Percentiles rank a stretch among this genome's conserved stretches.
Evolutionary conservation across 73 alveolate genomes (phyloP).

Genomic region (Tetrahymena malaccensis): DNA sequence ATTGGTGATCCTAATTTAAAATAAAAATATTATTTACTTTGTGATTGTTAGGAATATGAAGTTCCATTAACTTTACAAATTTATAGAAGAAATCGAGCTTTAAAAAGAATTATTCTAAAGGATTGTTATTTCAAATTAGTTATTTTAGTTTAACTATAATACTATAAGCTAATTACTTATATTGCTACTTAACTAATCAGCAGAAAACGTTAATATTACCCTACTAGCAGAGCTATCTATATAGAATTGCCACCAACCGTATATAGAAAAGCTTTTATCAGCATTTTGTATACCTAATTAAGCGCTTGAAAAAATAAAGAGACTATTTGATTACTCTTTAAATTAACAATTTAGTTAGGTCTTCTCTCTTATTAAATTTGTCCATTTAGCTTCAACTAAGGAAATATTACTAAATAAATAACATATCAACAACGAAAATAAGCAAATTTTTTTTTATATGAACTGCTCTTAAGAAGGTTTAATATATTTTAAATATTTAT

Average conservation of each 20-base stretch:
- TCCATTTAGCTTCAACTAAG: not conserved
- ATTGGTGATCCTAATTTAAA: not conserved
- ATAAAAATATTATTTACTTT: not conserved
- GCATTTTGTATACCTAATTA: not conserved
- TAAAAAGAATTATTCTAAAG: not conserved
- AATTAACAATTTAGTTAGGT: not conserved
- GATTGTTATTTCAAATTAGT: not conserved
- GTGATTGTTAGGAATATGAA: not conserved
- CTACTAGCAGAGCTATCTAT: not conserved
- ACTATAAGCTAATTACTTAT: not conserved
- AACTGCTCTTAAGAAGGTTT: not conserved
- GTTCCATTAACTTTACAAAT: not conserved
- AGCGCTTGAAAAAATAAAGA: not conserved
- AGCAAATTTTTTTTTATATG: not conserved
- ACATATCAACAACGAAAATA: not conserved
- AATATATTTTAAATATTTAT: no score
- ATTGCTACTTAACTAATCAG: not conserved
- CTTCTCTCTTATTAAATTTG: not conserved
- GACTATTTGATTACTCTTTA: not conserved
- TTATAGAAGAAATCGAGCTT: not conserved
- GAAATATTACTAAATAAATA: no score
- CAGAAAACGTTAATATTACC: not conserved
- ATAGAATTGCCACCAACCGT: not conserved
- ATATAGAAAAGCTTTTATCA: not conserved
- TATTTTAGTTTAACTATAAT: not conserved